Conservation (phyloP, 2,329 filamentous ascomycete genomes). For the Sclerotiophoma versabilis region DNA sequence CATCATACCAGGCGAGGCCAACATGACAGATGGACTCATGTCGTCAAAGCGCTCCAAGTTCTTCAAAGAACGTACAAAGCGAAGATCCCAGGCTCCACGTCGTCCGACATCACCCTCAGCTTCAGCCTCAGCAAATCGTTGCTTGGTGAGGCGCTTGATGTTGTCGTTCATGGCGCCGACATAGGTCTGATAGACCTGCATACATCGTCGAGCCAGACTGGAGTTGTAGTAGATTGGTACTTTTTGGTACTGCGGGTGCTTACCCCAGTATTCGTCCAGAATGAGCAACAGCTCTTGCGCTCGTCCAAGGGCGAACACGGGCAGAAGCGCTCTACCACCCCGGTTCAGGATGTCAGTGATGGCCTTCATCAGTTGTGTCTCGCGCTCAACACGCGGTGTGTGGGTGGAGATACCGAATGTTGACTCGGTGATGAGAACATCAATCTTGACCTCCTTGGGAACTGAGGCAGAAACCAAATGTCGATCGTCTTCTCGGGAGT, state of each 20-base stretch:
- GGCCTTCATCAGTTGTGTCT: constrained; percentile 93
- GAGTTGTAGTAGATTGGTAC: constrained; percentile 97
- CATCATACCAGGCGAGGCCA: constrained; percentile 97
- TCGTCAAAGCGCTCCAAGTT: constrained; percentile 96
- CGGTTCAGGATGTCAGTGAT: constrained; percentile 91
- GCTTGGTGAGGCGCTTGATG: constrained; percentile 92
- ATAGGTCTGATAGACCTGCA: constrained; percentile 98
- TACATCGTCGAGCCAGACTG: constrained; percentile 93
- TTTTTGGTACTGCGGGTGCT: constrained; percentile 86
- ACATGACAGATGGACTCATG: constrained; percentile 93
- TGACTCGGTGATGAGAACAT: constrained; percentile 96
- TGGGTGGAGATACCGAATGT: constrained; percentile 97
- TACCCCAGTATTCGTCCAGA: constrained; percentile 94
- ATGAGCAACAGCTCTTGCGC: constrained; percentile 95
- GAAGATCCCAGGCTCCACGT: constrained; percentile 96
- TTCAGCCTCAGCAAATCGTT: constrained; percentile 90
- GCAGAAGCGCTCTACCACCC: constrained; percentile 90
- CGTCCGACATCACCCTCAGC: constrained; percentile 75
- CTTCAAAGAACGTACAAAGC: constrained; percentile 89
- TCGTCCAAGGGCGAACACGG: constrained; percentile 91
- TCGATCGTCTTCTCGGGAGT: constrained; percentile 92
- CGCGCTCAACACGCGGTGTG: constrained; percentile 86
- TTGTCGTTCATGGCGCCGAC: constrained; percentile 99
- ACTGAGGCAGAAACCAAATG: constrained; percentile 95
- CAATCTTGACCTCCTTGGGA: constrained; percentile 86